A percentile compares a stretch with the other conserved stretches of the same genome.
These are phyloP conservation scores for Exophiala dermatitidis DNA, from an alignment of 2,329 filamentous ascomycete genomes.

Conservation along the genomic window DNA sequence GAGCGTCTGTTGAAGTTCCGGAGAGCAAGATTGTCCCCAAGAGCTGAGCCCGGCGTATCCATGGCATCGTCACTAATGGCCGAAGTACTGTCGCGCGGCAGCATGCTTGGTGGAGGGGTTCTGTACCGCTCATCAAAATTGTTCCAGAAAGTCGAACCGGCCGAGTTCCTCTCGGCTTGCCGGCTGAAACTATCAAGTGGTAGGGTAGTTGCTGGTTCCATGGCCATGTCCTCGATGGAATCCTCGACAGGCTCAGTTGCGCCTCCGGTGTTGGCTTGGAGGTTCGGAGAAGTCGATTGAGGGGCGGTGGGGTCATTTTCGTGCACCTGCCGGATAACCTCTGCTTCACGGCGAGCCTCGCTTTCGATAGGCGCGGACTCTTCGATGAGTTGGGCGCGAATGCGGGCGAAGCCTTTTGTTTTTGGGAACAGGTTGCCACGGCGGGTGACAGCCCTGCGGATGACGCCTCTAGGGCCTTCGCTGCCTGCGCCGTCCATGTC, in stretches of 20 bases:
- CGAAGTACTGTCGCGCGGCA: conserved; percentile 50
- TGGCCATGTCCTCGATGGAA: conserved; percentile 48
- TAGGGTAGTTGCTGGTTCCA: conserved; percentile 30
- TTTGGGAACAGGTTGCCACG: conserved; percentile 89
- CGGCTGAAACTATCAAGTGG: conserved; percentile 65
- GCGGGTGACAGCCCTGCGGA: conserved; percentile 74
- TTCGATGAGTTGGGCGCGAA: conserved; percentile 80
- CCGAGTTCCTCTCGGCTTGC: conserved; percentile 64
- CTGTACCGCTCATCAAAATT: conserved; percentile 62
- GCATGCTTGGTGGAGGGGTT: conserved; percentile 57
- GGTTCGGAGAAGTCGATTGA: conserved; percentile 11
- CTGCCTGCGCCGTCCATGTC: conserved; percentile 27
- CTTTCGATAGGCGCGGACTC: conserved; percentile 81
- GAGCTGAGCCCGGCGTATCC: conserved; percentile 35
- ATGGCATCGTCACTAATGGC: conserved; percentile 33
- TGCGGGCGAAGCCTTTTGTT: conserved; percentile 89
- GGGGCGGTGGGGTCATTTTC: conserved; percentile 64
- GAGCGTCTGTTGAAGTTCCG: conserved; percentile 30
- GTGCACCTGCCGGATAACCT: conserved; percentile 89
- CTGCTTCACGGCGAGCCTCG: conserved; percentile 82
- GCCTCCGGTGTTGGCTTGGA: conserved; percentile 45
- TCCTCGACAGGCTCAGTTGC: conserved; percentile 59
- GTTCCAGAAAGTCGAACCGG: conserved; percentile 70
- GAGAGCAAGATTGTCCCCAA: conserved; percentile 26
- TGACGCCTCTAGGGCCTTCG: conserved; percentile 59